Evolutionary conservation across 306 rosid genomes (phyloP), one percentile per base, ranked within the genome.

Genomic region (Aeschynomene evenia): DNA sequence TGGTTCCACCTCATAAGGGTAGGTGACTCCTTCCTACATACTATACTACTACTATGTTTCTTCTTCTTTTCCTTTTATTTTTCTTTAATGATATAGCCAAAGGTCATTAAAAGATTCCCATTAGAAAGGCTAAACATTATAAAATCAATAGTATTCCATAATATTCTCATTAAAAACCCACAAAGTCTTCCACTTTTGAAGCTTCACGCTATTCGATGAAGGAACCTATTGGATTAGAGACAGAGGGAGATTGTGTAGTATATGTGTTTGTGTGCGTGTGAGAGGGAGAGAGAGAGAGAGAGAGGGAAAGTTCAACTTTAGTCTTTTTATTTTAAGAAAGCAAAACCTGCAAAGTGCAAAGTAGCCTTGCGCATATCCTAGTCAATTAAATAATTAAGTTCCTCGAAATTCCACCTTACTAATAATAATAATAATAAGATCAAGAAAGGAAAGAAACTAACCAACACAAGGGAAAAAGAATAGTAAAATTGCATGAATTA

Each of bases 61-160:
- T n/a, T n/a, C n/a, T n/a, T n/a, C n/a, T n/a, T n/a, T n/a, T n/a
- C n/a, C n/a, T n/a, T n/a, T n/a, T 15, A 40, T 55, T 26, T 55
- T 58, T 21, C 49, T 61, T 76, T 51, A 50, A 50, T 8, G 43
- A 34, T 28, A 66, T 74, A 18, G 20, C 19, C 19, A 52, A 68
- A 68, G 14, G 23, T 57, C 72, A 61, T 61, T 59, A 18, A 63
- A 54, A 63, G 72, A 55, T 68, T 63, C 74, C 46, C 21, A 65
- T 31, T 51, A 20, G 58, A 80, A 80, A 75, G 84, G 78, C 68
- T 75, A 70, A n/a, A 19, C 51, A 80, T 31, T 71, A 75, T 57
- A 50, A 68, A 68, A 73, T 28, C 26, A 31, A 61, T 73, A n/a
- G n/a, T n/a, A 52, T 43, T 72, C 42, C 36, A 69, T 37, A 37